phyloP scores from a whole-genome alignment of 345 rosid species.

The Pistacia integerrima region DNA sequence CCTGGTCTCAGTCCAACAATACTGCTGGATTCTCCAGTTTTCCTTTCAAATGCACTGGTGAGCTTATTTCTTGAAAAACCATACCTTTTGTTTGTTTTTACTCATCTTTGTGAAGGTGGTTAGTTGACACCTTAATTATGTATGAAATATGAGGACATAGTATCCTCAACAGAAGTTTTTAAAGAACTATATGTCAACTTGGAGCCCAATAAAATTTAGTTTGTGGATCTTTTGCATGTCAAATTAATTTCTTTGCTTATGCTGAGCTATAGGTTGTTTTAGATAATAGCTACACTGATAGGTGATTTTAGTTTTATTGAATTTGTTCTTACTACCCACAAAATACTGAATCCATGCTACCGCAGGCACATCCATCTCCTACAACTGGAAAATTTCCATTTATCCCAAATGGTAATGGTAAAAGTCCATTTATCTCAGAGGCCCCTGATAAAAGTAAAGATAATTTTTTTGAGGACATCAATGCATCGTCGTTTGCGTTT shows the following conservation, averaged over 20 bases:
- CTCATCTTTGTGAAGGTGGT: background rate
- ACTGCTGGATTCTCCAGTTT: slow-evolving; percentile 85
- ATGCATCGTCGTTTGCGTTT: slow-evolving; percentile 72
- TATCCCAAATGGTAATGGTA: slow-evolving; percentile 43
- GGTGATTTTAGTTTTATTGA: background rate
- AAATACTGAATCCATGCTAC: slow-evolving; percentile 18
- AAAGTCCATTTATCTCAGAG: slow-evolving; percentile 38
- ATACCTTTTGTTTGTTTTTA: slow-evolving; percentile 2
- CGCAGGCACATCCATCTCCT: slow-evolving; percentile 91
- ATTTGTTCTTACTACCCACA: slow-evolving; percentile 14
- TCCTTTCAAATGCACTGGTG: slow-evolving; percentile 80
- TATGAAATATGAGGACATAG: background rate
- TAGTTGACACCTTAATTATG: background rate
- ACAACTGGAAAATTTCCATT: slow-evolving; percentile 85
- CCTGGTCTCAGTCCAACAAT: slow-evolving; percentile 92
- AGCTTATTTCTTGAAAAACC: slow-evolving; percentile 13
- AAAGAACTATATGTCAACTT: background rate
- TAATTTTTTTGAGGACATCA: slow-evolving; percentile 56
- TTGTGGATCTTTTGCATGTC: background rate
- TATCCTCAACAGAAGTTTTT: background rate
- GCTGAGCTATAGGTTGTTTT: background rate
- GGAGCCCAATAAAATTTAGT: background rate
- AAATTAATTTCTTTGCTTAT: background rate
- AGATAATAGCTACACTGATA: background rate
- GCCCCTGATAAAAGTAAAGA: slow-evolving; percentile 56